These are phyloP conservation scores for Spinellus fusiger DNA, from an alignment of 192 early-diverging fungal species.

Conservation along the genomic window DNA sequence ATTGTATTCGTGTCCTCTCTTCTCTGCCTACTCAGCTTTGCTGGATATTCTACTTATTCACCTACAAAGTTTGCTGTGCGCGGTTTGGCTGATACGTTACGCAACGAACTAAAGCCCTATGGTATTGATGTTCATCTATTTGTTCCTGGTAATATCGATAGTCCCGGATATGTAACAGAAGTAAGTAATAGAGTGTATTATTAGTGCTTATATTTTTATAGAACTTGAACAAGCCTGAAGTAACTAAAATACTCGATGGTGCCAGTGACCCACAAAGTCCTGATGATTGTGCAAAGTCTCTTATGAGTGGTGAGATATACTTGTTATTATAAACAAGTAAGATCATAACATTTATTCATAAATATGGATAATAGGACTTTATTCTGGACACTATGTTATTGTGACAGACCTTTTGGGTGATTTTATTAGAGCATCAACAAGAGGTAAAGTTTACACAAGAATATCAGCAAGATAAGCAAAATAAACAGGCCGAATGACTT, in stretches of 20 bases:
- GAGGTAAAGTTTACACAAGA: constrained; percentile 22
- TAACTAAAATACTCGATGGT: constrained; percentile 70
- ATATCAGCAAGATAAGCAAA: neutral
- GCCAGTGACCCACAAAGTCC: constrained; percentile 49
- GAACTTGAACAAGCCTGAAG: constrained; percentile 66
- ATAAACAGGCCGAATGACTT: neutral
- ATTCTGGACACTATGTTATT: constrained; percentile 27
- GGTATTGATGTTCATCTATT: constrained; percentile 63
- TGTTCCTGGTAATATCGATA: constrained; percentile 64
- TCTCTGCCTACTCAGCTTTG: constrained; percentile 61
- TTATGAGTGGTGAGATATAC: constrained; percentile 32
- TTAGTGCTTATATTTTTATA: constrained; percentile 4
- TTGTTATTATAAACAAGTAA: neutral
- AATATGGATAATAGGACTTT: constrained; percentile 7
- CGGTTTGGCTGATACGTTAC: constrained; percentile 63
- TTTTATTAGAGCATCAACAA: constrained; percentile 13
- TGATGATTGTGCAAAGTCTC: constrained; percentile 49
- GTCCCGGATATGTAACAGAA: constrained; percentile 64
- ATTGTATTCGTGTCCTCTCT: constrained; percentile 66
- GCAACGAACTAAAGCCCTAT: constrained; percentile 59
- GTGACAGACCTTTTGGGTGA: constrained; percentile 26
- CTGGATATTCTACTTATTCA: constrained; percentile 60
- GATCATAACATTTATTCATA: neutral
- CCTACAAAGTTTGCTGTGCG: constrained; percentile 72
- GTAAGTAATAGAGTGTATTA: constrained; percentile 17